Conservation (phyloP, 2,329 filamentous ascomycete species). For the Plectosphaerella cucumerina region DNA sequence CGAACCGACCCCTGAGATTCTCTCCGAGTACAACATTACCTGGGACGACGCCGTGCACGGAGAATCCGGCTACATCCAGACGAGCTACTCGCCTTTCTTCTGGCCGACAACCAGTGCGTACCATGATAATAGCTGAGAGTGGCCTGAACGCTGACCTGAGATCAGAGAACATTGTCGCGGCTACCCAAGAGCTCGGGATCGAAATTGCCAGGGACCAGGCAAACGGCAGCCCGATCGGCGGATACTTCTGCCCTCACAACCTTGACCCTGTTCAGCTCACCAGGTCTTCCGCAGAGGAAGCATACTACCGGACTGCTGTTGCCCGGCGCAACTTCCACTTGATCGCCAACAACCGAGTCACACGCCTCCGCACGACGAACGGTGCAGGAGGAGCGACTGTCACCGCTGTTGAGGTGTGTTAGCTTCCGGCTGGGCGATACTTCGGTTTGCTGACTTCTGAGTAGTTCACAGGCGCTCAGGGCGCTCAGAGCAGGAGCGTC, state of each 20-base stretch:
- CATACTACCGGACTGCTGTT: constrained; percentile 17
- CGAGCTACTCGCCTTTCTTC: constrained; percentile 24
- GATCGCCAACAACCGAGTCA: too few species aligned
- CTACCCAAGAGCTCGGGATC: constrained; percentile 14
- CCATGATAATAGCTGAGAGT: too few species aligned
- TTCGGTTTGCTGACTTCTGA: too few species aligned
- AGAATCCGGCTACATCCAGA: constrained; percentile 18
- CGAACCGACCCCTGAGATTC: constrained; percentile 17
- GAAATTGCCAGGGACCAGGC: constrained; percentile 11
- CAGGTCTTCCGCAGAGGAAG: constrained; percentile 21
- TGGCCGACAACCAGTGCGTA: constrained; percentile 21
- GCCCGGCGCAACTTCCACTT: not conserved
- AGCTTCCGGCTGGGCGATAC: too few species aligned
- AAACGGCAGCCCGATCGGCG: constrained; percentile 12
- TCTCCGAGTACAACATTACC: constrained; percentile 19
- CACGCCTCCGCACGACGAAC: too few species aligned
- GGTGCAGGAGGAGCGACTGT: too few species aligned
- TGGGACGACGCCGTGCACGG: constrained; percentile 20
- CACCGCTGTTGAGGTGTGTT: too few species aligned
- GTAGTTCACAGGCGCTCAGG: too few species aligned
- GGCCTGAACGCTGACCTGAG: too few species aligned
- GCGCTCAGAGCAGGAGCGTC: constrained; percentile 6
- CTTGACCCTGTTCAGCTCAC: constrained; percentile 18
- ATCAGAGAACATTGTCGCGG: constrained; percentile 13
- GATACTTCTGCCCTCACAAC: constrained; percentile 17